These are phyloP conservation scores for Sugiyamaella paludigena DNA, from an alignment of 1,139 yeast species.

Conservation along the genomic window DNA sequence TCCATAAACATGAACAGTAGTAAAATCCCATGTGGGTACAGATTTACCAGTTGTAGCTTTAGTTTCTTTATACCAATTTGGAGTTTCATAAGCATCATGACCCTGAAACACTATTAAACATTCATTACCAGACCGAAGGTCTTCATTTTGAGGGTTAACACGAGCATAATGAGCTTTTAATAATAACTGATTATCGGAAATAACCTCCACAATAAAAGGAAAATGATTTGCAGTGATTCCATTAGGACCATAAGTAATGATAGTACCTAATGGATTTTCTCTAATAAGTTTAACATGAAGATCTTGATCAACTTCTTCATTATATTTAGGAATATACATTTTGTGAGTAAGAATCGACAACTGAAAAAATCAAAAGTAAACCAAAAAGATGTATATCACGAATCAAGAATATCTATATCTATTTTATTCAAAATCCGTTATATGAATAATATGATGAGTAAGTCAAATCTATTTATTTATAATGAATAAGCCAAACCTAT, in stretches of 20 bases:
- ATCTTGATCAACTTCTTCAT: constrained; percentile 38
- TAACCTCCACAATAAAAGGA: constrained; percentile 49
- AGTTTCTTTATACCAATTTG: constrained; percentile 60
- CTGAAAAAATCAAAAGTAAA: background rate
- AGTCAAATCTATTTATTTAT: too few relatives aligned
- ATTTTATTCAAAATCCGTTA: too few relatives aligned
- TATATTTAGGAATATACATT: constrained; percentile 34
- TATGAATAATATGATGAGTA: too few relatives aligned
- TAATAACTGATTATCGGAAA: constrained; percentile 41
- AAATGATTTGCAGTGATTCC: constrained; percentile 50
- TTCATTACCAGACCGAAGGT: constrained; percentile 39
- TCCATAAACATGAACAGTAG: constrained; percentile 59
- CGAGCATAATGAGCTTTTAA: constrained; percentile 60
- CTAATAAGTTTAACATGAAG: constrained; percentile 45
- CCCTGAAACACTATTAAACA: constrained; percentile 58
- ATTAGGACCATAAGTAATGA: constrained; percentile 43
- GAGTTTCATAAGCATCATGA: constrained; percentile 55
- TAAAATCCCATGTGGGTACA: constrained; percentile 76
- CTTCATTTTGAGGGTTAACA: constrained; percentile 52
- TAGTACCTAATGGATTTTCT: constrained; percentile 53
- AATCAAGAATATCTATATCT: too few relatives aligned
- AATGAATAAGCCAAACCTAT: too few relatives aligned
- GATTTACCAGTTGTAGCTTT: constrained; percentile 53
- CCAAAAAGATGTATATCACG: background rate
- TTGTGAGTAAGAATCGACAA: too few relatives aligned